Evolutionary conservation across 2,329 filamentous ascomycete genomes (phyloP).

Genomic region (Exophiala bonariae): DNA sequence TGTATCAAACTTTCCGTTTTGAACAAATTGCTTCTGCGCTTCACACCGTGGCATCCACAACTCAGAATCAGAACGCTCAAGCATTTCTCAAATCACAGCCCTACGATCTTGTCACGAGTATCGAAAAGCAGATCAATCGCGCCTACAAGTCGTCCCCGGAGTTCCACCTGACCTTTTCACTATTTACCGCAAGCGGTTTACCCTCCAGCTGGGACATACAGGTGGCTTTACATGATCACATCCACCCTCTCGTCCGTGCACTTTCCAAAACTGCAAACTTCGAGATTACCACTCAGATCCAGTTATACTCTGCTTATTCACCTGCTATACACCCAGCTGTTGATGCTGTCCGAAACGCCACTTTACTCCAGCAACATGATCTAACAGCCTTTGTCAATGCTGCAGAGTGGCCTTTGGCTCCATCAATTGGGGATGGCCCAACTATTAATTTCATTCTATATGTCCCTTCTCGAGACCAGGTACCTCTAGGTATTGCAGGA

Average conservation of each 20-base stretch:
- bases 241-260: slow-evolving; percentile 76
- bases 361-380: slow-evolving; percentile 72
- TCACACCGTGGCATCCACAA: slow-evolving; percentile 41
- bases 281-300: slow-evolving; percentile 92
- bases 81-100: slow-evolving; percentile 40
- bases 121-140: slow-evolving; percentile 70
- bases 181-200: slow-evolving; percentile 76
- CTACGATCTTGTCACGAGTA: slow-evolving; percentile 56
- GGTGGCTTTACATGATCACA: slow-evolving; percentile 73
- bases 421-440: slow-evolving; percentile 83
- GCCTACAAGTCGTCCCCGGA: slow-evolving; percentile 89
- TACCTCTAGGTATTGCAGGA: slow-evolving; percentile 61
- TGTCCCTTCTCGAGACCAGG: slow-evolving; percentile 68
- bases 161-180: slow-evolving; percentile 92
- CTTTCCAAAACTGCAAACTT: slow-evolving; percentile 88
- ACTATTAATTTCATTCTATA: slow-evolving; percentile 97
- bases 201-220: slow-evolving; percentile 94
- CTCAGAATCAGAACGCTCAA: slow-evolving; percentile 30
- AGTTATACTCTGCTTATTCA: slow-evolving; percentile 77
- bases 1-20: slow-evolving; percentile 78
- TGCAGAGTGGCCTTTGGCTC: slow-evolving; percentile 94
- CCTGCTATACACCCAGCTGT: slow-evolving; percentile 62
- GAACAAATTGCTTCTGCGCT: slow-evolving; percentile 82
- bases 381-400: slow-evolving; percentile 95
- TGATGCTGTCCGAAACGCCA: slow-evolving; percentile 34